Conservation (phyloP, 1,284 basidiomycete species). For the Bjerkandera adusta region DNA sequence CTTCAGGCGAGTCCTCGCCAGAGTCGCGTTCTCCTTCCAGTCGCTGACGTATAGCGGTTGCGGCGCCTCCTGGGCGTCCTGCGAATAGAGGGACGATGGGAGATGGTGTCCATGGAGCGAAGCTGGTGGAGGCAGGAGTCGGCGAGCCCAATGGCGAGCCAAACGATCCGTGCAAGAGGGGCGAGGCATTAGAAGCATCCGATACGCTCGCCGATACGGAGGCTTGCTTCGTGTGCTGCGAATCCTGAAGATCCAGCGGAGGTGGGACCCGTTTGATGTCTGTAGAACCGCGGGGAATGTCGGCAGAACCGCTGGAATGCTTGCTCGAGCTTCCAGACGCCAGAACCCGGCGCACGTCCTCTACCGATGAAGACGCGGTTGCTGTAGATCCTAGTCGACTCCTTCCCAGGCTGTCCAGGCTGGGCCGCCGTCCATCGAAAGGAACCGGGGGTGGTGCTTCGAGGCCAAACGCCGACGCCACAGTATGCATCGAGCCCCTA, state of each 20-base stretch:
- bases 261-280: constrained; percentile 11
- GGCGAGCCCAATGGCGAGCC: constrained; percentile 44
- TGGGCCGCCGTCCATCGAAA: constrained; percentile 21
- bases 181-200: constrained; percentile 30
- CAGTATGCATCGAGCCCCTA: constrained; percentile 28
- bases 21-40: constrained; percentile 32
- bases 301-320: not conserved
- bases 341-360: constrained; percentile 1
- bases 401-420: constrained; percentile 17
- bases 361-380: constrained; percentile 10
- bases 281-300: not conserved
- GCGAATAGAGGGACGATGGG: constrained; percentile 20
- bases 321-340: not conserved
- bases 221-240: constrained; percentile 16
- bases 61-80: constrained; percentile 23
- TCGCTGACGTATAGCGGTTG: constrained; percentile 34
- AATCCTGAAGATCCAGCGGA: constrained; percentile 9
- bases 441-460: constrained; percentile 35
- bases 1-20: constrained; percentile 1
- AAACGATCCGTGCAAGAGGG: constrained; percentile 53
- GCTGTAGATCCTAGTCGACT: constrained; percentile 4
- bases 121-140: constrained; percentile 17
- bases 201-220: constrained; percentile 11
- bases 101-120: constrained; percentile 23
- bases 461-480: constrained; percentile 21